Conservation (phyloP, 768 basidiomycete genomes). For the Auricularia sp. region DNA sequence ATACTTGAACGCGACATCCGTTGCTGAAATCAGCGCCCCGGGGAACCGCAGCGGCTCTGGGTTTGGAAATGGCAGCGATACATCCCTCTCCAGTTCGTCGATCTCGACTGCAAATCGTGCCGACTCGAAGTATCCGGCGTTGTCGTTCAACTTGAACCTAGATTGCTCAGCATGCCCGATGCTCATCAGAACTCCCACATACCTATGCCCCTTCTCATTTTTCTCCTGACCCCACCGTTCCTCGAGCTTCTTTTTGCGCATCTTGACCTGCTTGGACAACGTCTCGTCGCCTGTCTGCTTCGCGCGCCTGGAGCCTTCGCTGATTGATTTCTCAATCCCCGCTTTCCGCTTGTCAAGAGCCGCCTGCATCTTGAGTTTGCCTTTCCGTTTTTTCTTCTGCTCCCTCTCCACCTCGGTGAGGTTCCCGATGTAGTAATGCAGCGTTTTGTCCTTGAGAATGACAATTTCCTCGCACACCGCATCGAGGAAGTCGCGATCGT, state of each 20-base stretch:
- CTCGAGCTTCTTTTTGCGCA: conserved; percentile 49
- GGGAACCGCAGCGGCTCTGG: conserved; percentile 22
- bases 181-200: conserved; percentile 13
- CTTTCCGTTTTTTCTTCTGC: conserved; percentile 32
- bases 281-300: conserved; percentile 56
- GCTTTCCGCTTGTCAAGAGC: conserved; percentile 36
- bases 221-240: conserved; percentile 28
- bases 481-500: conserved; percentile 56
- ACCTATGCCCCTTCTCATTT: conserved; percentile 30
- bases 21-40: conserved; percentile 25
- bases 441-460: conserved; percentile 41
- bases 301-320: conserved; percentile 38
- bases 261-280: conserved; percentile 40
- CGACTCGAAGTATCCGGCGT: conserved; percentile 31
- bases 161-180: conserved; percentile 7
- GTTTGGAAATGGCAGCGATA: conserved; percentile 28
- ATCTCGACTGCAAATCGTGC: conserved; percentile 32
- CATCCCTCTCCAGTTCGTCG: conserved; percentile 27
- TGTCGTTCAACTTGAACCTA: conserved; percentile 50
- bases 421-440: conserved; percentile 50
- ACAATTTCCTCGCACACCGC: conserved; percentile 51
- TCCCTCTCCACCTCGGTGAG: conserved; percentile 41
- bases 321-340: conserved; percentile 47
- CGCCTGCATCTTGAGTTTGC: conserved; percentile 30
- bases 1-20: conserved; percentile 27